Base-by-base conservation (phyloP, 2,329 filamentous ascomycete genomes). In the Fusarium sp. region DNA sequence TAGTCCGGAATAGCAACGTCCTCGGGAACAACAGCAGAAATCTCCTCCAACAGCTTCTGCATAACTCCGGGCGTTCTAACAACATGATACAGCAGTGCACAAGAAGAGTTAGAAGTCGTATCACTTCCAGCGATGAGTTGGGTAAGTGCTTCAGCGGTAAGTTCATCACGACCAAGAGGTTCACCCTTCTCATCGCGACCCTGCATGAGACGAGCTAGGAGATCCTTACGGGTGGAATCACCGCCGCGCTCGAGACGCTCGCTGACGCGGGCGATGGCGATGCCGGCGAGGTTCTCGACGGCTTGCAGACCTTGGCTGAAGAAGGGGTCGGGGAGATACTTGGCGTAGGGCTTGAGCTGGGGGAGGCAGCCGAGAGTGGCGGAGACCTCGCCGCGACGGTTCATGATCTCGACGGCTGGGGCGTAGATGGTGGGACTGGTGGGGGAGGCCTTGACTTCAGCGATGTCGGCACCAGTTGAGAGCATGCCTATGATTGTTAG, bases 121-220 rank as follows among this genome's bases (percentile, higher is more conserved):
- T 95, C 93, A 55, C 88, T 91, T 52, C 93, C 93, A 4, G 93
- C 93, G 76, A 95, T 97, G 45, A 98, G 88, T 81, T 98, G 95
- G 0, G 95, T 98, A 26, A 97, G 85, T 0, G 95, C 95, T 83
- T 98, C 95, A 47, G 94, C 94, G 0, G 94, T 97, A 59, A 98
- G 87, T 80, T 98, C 95, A 75, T 93, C 89, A 33, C 93, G 89
- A 22, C 93, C 91, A 0, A 98, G 90, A 26, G 90, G 91, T 67
- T 93, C 86, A 63, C 95, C 95, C 36, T 90, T 92, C 64, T 94
- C 92, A 80, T 98, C 94, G 58, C 93, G 91, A 59, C 94, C 94
- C 82, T 97, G 93, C 90, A 97, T 96, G 11, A 98, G 85, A 7
- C 94, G 89, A 5, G 93, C 91, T 11, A 98, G 90, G 2, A 98